A percentile compares a stretch with the other conserved stretches of the same genome.
These are phyloP conservation scores for Luffa aegyptiaca DNA, from an alignment of 306 rosid species.

Conservation along the genomic window DNA sequence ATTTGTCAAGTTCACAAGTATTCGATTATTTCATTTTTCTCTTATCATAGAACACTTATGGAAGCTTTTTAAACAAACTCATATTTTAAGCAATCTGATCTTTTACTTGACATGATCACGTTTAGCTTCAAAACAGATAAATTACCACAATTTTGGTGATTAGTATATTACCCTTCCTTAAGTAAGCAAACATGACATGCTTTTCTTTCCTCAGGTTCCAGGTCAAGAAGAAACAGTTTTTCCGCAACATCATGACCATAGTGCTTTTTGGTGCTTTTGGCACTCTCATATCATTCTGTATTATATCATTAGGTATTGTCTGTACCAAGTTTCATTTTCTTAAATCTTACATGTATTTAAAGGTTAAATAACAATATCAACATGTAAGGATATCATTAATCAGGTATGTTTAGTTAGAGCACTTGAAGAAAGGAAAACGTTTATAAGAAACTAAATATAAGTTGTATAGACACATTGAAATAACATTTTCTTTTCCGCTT, in stretches of 20 bases:
- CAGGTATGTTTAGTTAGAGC: not conserved
- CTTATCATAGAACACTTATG: not conserved
- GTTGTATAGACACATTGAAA: not conserved
- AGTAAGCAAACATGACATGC: conserved; percentile 10
- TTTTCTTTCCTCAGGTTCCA: conserved; percentile 51
- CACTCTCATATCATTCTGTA: conserved; percentile 78
- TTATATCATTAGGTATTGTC: conserved; percentile 72
- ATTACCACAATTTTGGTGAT: not conserved
- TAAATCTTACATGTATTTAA: not conserved
- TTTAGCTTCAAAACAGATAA: not conserved
- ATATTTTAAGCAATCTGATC: not conserved
- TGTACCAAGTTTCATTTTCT: not conserved
- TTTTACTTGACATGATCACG: not conserved
- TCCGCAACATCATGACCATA: conserved; percentile 81
- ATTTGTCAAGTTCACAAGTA: not conserved
- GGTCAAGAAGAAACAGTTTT: conserved; percentile 95
- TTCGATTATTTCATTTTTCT: not conserved
- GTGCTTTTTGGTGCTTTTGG: conserved; percentile 90
- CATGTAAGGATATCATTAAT: not conserved
- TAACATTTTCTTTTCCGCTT: not conserved
- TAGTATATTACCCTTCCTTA: not conserved
- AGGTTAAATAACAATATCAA: not conserved
- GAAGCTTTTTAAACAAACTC: not conserved
- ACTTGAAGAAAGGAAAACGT: not conserved
- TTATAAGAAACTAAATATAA: not conserved